These are phyloP conservation scores for Zymoseptoria brevis DNA, from an alignment of 2,329 filamentous ascomycete genomes.

Conservation along the genomic window DNA sequence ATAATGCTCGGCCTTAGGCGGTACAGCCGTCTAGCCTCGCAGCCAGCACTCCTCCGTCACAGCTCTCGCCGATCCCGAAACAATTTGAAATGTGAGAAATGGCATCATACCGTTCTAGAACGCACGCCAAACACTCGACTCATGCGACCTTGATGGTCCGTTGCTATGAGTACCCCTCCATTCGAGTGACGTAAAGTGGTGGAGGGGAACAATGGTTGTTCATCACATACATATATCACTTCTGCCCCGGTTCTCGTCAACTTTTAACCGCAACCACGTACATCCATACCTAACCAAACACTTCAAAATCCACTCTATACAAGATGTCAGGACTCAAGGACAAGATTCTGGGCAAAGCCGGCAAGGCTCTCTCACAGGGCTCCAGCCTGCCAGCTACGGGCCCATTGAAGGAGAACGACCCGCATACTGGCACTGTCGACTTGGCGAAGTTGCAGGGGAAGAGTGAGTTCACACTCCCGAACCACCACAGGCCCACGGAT, in stretches of 20 bases:
- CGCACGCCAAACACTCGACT: background rate
- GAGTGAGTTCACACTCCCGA: conserved; percentile 6
- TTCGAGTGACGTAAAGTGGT: background rate
- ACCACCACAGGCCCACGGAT: too few relatives aligned
- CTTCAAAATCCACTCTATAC: background rate
- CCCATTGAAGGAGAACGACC: conserved; percentile 21
- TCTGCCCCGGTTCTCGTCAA: background rate
- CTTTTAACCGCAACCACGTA: background rate
- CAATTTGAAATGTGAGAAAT: background rate
- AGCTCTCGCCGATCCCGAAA: background rate
- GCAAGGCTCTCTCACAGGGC: conserved; percentile 18
- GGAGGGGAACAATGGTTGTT: background rate
- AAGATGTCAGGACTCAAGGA: conserved; percentile 1
- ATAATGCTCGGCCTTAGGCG: background rate
- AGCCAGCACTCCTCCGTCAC: background rate
- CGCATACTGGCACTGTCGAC: conserved; percentile 20
- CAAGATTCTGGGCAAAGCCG: background rate
- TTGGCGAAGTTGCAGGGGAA: conserved; percentile 17
- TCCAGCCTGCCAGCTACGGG: conserved; percentile 15
- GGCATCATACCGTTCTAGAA: background rate
- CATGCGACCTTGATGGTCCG: background rate
- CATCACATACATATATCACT: background rate
- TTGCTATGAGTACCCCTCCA: background rate
- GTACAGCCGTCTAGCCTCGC: background rate
- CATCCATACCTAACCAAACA: background rate